Conservation (phyloP, 352 stramenopile genomes). For the Phytophthora tentaculata region DNA sequence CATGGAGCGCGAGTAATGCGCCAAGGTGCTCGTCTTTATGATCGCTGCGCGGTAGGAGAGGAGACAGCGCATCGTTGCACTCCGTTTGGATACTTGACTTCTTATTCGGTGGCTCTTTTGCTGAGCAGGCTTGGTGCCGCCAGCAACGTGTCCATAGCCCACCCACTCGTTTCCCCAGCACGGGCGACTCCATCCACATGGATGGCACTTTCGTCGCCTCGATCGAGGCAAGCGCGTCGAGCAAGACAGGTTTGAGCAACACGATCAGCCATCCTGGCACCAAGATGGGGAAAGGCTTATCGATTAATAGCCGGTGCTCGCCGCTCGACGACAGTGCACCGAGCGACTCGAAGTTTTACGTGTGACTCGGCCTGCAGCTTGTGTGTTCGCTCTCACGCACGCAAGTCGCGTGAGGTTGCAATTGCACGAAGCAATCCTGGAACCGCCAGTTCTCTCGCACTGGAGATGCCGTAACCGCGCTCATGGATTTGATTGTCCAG, state of each 20-base stretch:
- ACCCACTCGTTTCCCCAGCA: constrained; percentile 39
- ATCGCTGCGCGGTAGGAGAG: constrained; percentile 14
- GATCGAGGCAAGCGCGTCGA: neutral
- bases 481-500: constrained; percentile 18
- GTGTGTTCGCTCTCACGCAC: constrained; percentile 37
- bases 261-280: constrained; percentile 23
- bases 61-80: constrained; percentile 16
- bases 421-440: constrained; percentile 27
- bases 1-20: constrained; percentile 29
- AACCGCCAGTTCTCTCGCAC: constrained; percentile 11
- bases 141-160: constrained; percentile 13
- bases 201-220: constrained; percentile 19
- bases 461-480: constrained; percentile 6
- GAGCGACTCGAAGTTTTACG: neutral
- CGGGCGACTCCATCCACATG: constrained; percentile 16
- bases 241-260: neutral
- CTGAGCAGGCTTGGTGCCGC: neutral
- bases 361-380: constrained; percentile 26
- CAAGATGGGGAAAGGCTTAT: constrained; percentile 36
- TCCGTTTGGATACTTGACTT: constrained; percentile 22
- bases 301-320: constrained; percentile 31
- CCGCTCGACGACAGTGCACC: constrained; percentile 11
- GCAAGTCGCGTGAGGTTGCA: constrained; percentile 27
- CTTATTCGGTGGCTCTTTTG: constrained; percentile 31
- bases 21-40: constrained; percentile 38